Base-by-base conservation (phyloP, 2,329 filamentous ascomycete species). In the Pseudocercospora crystallina region DNA sequence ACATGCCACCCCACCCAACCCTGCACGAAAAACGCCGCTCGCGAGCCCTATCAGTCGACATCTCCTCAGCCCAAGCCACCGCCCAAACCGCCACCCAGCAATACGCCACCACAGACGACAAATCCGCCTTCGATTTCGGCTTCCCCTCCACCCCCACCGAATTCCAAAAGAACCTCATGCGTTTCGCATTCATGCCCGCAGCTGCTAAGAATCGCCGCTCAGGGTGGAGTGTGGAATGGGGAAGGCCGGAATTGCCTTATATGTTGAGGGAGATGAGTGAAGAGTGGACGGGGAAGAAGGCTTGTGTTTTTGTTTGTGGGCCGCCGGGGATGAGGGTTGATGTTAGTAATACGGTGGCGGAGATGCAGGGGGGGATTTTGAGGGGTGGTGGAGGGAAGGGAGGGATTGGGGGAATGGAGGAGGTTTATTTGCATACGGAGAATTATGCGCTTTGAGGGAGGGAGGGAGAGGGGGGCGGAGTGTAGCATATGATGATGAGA, bases 391-490 rank as follows among this genome's bases (percentile, higher is more conserved):
- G 85, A 90, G 61, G 81, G n/a, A n/a, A n/a, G n/a, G n/a, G n/a
- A n/a, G n/a, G n/a, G n/a, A n/a, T n/a, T n/a, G n/a, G 85, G 31
- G 80, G 81, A 61, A 80, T 87, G 40, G 91, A 96, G 66, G 92
- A 96, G 79, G 87, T 97, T 47, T 96, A 91, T 69, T 71, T 96
- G 69, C 92, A 96, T 74, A 89, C 91, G 3, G 92, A 97, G 77
- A 96, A 96, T 69, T 96, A 96, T 74, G 89, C 90, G 44, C 77
- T 96, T 56, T 96, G 71, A 78, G 3, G 43, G 43, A n/a, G 15
- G 8, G 20, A 7, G 7, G 4, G 20, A 7, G 20, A 26, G 20
- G 20, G n/a, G n/a, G 11, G 8, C 13, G 12, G 5, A 43, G 17
- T n/a, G n/a, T n/a, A n/a, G n/a, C n/a, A n/a, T n/a, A 26, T 26